Evolutionary conservation across 495 filamentous ascomycete genomes (phyloP).

Genomic region (Pyronema omphalodes): DNA sequence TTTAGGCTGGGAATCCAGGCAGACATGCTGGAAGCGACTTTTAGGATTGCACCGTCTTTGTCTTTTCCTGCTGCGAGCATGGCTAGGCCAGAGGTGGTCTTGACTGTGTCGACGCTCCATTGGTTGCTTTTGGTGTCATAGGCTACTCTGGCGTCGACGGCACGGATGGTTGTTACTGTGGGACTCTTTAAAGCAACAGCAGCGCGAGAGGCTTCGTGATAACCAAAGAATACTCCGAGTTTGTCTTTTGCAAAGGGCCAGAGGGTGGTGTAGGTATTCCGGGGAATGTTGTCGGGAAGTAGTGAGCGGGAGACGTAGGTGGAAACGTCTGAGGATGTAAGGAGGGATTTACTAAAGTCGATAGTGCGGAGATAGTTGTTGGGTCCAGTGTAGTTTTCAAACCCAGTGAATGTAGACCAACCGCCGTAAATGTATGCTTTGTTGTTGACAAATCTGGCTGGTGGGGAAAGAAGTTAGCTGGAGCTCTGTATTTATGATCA

Average conservation of each 20-base stretch:
- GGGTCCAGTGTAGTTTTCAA: not conserved
- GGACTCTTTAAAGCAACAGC: not conserved
- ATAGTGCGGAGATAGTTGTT: not conserved
- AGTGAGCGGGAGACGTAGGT: not conserved
- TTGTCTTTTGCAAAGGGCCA: not conserved
- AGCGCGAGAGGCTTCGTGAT: not conserved
- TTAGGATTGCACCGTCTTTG: not conserved
- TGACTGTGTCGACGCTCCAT: not conserved
- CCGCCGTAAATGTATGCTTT: constrained; percentile 1
- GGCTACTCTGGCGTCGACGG: not conserved
- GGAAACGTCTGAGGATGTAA: not conserved
- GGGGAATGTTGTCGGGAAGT: not conserved
- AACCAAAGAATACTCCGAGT: not conserved
- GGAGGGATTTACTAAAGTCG: not conserved
- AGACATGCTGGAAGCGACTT: not conserved
- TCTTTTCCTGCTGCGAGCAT: not conserved
- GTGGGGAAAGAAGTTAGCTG: too few relatives aligned
- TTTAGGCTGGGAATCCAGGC: constrained; percentile 4
- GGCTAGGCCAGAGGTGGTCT: not conserved
- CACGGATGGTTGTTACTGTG: not conserved
- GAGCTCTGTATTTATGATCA: too few relatives aligned
- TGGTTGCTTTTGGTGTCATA: not conserved
- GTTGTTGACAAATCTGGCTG: not conserved
- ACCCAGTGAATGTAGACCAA: not conserved
- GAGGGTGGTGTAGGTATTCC: not conserved